Conservation (phyloP, 352 stramenopile species). For the Halophytophthora polymorphica region DNA sequence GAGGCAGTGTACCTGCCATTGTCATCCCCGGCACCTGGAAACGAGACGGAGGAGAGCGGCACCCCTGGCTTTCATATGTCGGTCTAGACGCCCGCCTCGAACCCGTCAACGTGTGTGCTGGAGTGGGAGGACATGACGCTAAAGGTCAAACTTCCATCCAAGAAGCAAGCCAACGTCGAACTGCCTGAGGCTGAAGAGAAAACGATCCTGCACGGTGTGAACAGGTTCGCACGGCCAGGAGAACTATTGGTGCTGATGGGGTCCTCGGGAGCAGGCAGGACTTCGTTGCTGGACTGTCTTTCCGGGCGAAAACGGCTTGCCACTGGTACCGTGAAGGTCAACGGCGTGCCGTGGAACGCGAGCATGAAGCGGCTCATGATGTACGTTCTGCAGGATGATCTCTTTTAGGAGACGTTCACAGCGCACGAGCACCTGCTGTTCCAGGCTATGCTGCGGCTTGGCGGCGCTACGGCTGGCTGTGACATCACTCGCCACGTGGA, state of each 20-base stretch:
- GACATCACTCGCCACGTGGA: constrained; percentile 29
- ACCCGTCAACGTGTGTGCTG: constrained; percentile 1
- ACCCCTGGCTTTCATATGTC: background rate
- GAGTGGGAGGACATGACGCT: constrained; percentile 8
- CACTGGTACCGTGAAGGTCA: constrained; percentile 50
- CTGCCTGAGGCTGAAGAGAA: constrained; percentile 10
- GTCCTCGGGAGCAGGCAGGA: constrained; percentile 80
- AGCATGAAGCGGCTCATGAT: constrained; percentile 17
- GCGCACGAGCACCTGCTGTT: constrained; percentile 87
- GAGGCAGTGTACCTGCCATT: constrained; percentile 1
- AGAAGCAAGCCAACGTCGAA: background rate
- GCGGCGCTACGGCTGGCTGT: constrained; percentile 9
- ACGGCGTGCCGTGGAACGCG: constrained; percentile 37
- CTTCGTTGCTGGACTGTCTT: constrained; percentile 92
- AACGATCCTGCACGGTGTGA: constrained; percentile 43
- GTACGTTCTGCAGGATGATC: constrained; percentile 88
- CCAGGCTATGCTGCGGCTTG: constrained; percentile 71
- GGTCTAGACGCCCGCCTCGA: background rate
- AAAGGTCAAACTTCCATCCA: background rate
- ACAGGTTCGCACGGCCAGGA: constrained; percentile 34
- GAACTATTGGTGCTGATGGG: constrained; percentile 71
- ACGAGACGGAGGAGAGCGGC: background rate
- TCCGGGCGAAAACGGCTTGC: constrained; percentile 81
- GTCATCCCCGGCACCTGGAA: background rate
- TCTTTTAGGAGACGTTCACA: constrained; percentile 85